Evolutionary conservation across 2,329 filamentous ascomycete genomes (phyloP).

Genomic region (Neonectria magnoliae): DNA sequence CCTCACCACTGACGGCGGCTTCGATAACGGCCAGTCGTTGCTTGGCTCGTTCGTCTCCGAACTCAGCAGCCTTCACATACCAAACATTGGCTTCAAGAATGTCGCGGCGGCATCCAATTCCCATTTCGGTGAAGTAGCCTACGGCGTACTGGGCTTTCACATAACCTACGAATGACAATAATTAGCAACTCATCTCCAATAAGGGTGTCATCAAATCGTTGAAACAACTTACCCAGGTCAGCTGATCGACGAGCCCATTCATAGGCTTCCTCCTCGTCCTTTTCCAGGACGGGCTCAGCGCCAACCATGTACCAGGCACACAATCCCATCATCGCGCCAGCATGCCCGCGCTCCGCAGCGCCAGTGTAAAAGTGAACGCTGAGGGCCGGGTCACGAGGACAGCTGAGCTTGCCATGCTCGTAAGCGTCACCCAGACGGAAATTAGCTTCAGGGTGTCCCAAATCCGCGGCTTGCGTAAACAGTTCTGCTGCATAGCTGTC

Average conservation of each 20-base stretch:
- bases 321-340: conserved; percentile 95
- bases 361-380: conserved; percentile 98
- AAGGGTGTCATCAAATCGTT: neutral
- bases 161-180: conserved; percentile 57
- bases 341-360: conserved; percentile 84
- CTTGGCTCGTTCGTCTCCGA: conserved; percentile 89
- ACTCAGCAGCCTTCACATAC: conserved; percentile 96
- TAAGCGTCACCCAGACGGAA: conserved; percentile 95
- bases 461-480: conserved; percentile 91
- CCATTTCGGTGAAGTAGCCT: conserved; percentile 98
- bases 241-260: conserved; percentile 94
- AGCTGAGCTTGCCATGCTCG: conserved; percentile 88
- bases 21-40: conserved; percentile 87
- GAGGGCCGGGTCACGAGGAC: conserved; percentile 88
- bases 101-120: conserved; percentile 93
- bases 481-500: conserved; percentile 90
- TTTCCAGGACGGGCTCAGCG: conserved; percentile 89
- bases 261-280: conserved; percentile 95
- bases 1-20: conserved; percentile 74
- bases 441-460: conserved; percentile 88
- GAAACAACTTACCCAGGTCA: conserved; percentile 74
- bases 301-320: conserved; percentile 99
- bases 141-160: conserved; percentile 90
- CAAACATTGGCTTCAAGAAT: conserved; percentile 97
- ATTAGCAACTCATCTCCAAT: conserved; percentile 23